Evolutionary conservation across 2,329 filamentous ascomycete genomes (phyloP).

Genomic region (Botrytis fabae): DNA sequence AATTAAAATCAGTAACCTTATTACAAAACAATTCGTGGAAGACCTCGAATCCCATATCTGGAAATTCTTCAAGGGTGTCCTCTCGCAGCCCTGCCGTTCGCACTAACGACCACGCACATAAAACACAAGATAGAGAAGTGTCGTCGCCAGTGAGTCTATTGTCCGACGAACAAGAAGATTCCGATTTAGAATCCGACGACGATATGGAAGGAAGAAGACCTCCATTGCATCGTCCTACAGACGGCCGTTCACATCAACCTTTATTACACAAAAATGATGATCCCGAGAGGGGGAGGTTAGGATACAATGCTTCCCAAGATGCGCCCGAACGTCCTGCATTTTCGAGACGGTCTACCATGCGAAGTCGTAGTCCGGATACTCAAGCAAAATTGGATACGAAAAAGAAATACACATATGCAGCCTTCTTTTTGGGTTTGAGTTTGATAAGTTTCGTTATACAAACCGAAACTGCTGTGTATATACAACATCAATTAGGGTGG

Average conservation of each 20-base stretch:
- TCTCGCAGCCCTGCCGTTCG: constrained; percentile 28
- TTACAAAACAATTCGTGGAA: constrained; percentile 29
- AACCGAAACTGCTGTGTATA: constrained; percentile 93
- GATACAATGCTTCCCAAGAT: constrained; percentile 37
- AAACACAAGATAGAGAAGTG: constrained; percentile 25
- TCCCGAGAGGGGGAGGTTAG: constrained; percentile 38
- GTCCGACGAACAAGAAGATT: constrained; percentile 32
- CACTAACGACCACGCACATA: constrained; percentile 26
- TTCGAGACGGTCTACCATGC: constrained; percentile 66
- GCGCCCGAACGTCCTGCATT: constrained; percentile 40
- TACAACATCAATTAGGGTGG: constrained; percentile 90
- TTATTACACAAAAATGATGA: constrained; percentile 38
- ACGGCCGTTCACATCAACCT: constrained; percentile 44
- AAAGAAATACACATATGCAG: constrained; percentile 84
- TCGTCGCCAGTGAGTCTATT: constrained; percentile 15
- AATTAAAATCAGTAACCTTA: constrained; percentile 18
- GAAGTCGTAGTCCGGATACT: constrained; percentile 72
- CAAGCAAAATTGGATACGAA: constrained; percentile 65
- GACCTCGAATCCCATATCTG: constrained; percentile 32
- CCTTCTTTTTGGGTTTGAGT: constrained; percentile 78
- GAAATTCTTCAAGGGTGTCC: constrained; percentile 27
- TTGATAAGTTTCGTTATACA: constrained; percentile 88
- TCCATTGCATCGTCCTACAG: constrained; percentile 41
- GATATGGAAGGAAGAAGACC: constrained; percentile 45
- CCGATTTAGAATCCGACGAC: constrained; percentile 32